These are phyloP conservation scores for Boletus albobrunnescens DNA, from an alignment of 1,284 basidiomycete genomes.

Conservation along the genomic window DNA sequence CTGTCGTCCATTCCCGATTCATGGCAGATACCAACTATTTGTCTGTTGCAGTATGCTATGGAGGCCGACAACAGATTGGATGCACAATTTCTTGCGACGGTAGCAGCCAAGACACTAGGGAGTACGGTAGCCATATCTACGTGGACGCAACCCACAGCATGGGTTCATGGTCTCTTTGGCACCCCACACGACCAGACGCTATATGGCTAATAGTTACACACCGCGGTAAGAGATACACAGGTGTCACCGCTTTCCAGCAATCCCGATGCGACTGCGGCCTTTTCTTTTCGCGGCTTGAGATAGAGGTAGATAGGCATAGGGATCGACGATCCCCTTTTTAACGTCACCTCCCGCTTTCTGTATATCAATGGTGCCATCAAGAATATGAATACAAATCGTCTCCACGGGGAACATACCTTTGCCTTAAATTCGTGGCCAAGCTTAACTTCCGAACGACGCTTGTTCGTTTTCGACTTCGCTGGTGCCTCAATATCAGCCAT, in stretches of 20 bases:
- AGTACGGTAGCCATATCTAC: slow-evolving; percentile 28
- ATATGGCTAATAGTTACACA: slow-evolving; percentile 61
- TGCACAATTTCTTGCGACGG: slow-evolving; percentile 58
- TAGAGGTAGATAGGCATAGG: slow-evolving; percentile 88
- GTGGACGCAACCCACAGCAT: slow-evolving; percentile 63
- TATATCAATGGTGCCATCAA: background rate
- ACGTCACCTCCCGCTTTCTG: slow-evolving; percentile 92
- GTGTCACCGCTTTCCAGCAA: slow-evolving; percentile 44
- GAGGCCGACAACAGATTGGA: slow-evolving; percentile 79
- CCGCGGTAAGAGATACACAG: too few relatives aligned
- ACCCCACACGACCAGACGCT: slow-evolving; percentile 66
- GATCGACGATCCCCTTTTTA: slow-evolving; percentile 82
- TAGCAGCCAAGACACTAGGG: slow-evolving; percentile 48
- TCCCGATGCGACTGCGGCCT: slow-evolving; percentile 45
- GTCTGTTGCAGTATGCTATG: slow-evolving; percentile 62
- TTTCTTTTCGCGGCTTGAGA: slow-evolving; percentile 77
- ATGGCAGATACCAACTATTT: slow-evolving; percentile 56
- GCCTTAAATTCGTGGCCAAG: slow-evolving; percentile 91
- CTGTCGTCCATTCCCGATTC: slow-evolving; percentile 50
- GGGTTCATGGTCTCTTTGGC: slow-evolving; percentile 67
- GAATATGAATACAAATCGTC: background rate
- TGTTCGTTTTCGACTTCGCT: slow-evolving; percentile 48
- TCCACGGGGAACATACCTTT: slow-evolving; percentile 45
- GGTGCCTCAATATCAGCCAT: slow-evolving; percentile 54
- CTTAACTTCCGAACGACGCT: slow-evolving; percentile 54